Evolutionary conservation across 2,329 filamentous ascomycete species (phyloP).

Genomic region (Calycina herbarum): DNA sequence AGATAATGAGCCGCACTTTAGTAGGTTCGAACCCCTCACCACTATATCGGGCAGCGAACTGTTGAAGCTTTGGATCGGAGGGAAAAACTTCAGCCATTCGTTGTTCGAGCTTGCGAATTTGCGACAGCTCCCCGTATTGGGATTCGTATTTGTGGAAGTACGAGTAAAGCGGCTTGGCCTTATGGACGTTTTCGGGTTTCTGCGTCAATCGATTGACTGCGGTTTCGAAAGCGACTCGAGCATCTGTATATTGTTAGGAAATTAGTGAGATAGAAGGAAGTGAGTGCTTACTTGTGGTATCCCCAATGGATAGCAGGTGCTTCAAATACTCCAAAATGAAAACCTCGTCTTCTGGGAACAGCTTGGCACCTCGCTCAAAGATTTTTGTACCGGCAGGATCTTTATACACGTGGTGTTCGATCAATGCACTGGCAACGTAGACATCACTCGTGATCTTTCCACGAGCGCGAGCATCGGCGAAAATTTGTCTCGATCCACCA

Average conservation of each 20-base stretch:
- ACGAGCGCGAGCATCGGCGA: slow-evolving; percentile 81
- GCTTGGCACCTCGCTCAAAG: slow-evolving; percentile 87
- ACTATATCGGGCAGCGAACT: slow-evolving; percentile 76
- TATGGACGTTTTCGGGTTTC: slow-evolving; percentile 71
- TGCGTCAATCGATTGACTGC: slow-evolving; percentile 79
- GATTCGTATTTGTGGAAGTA: slow-evolving; percentile 97
- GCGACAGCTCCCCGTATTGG: slow-evolving; percentile 86
- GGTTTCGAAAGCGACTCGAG: slow-evolving; percentile 92
- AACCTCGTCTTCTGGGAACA: slow-evolving; percentile 90
- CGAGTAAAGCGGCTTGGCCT: slow-evolving; percentile 80
- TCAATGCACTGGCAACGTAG: slow-evolving; percentile 87
- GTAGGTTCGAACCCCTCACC: slow-evolving; percentile 78
- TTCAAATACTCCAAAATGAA: slow-evolving; percentile 97
- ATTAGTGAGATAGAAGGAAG: not conserved
- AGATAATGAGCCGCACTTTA: slow-evolving; percentile 78
- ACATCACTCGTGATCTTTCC: slow-evolving; percentile 92
- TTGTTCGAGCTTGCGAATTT: slow-evolving; percentile 86
- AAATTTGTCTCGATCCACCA: slow-evolving; percentile 78
- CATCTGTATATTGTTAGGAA: slow-evolving; percentile 58
- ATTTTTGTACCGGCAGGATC: slow-evolving; percentile 92
- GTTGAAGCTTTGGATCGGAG: slow-evolving; percentile 73
- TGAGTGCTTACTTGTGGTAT: slow-evolving; percentile 77
- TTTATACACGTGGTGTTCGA: slow-evolving; percentile 96
- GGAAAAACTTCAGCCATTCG: slow-evolving; percentile 94
- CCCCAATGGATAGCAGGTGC: slow-evolving; percentile 87